Evolutionary conservation across 2,329 filamentous ascomycete species (phyloP).

Genomic region (Ophiostoma pallidulum): DNA sequence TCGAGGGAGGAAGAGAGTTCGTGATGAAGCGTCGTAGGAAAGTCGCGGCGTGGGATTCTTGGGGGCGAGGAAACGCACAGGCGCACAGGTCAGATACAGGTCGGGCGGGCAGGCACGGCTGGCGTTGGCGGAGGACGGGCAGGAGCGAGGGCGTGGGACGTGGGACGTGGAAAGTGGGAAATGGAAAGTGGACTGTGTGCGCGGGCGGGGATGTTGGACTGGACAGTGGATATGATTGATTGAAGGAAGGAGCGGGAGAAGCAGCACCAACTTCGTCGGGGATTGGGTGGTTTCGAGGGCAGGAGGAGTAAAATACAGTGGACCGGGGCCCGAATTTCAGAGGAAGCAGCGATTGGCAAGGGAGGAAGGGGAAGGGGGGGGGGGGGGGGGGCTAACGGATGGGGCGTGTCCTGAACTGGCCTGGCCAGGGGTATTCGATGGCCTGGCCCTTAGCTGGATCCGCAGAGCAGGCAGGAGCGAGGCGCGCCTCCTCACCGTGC

Average conservation of each 20-base stretch:
- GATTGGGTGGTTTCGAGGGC: constrained; percentile 4
- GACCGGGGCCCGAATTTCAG: too few relatives aligned
- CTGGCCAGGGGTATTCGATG: too few relatives aligned
- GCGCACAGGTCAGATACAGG: too few relatives aligned
- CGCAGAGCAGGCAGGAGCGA: too few relatives aligned
- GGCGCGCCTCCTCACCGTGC: too few relatives aligned
- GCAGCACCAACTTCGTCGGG: background rate
- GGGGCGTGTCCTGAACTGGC: too few relatives aligned
- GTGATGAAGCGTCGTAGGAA: constrained; percentile 9
- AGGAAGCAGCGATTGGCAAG: background rate
- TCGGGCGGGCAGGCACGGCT: background rate
- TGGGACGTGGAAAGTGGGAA: background rate
- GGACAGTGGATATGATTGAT: background rate
- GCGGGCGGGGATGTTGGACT: background rate
- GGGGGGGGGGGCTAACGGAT: too few relatives aligned
- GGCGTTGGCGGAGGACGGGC: constrained; percentile 1
- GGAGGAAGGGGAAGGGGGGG: background rate
- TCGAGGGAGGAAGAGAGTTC: background rate
- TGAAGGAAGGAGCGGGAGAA: background rate
- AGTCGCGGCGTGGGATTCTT: constrained; percentile 13
- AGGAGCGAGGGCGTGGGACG: background rate
- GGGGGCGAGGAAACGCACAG: constrained; percentile 7
- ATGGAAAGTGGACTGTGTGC: constrained; percentile 1
- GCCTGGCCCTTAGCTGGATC: too few relatives aligned
- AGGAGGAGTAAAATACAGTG: background rate